Conservation (phyloP, 148 eudicot species). For the Arbutus unedo region DNA sequence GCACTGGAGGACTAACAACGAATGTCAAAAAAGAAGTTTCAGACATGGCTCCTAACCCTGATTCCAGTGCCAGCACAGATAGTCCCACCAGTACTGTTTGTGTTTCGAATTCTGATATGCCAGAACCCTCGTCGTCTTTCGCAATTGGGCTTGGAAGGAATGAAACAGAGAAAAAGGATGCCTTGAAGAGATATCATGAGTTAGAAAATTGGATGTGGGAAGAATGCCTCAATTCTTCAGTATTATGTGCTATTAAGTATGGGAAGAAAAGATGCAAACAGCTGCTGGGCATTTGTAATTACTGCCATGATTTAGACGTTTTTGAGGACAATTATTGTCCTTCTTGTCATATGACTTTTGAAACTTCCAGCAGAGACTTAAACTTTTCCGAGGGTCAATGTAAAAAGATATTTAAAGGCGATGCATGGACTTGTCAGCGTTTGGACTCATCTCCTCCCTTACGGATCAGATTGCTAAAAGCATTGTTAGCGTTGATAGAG, state of each 20-base stretch:
- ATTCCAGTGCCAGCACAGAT: constrained; percentile 30
- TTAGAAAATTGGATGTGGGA: constrained; percentile 81
- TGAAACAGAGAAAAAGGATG: constrained; percentile 41
- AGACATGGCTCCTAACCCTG: constrained; percentile 28
- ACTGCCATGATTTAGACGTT: constrained; percentile 45
- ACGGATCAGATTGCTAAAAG: constrained; percentile 68
- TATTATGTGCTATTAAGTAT: constrained; percentile 48
- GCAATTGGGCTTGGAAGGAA: constrained; percentile 48
- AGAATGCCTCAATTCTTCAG: constrained; percentile 50
- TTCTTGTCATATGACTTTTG: constrained; percentile 42
- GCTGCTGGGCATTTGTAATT: constrained; percentile 50
- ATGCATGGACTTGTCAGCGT: constrained; percentile 22
- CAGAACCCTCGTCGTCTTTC: constrained; percentile 51
- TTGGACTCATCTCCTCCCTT: constrained; percentile 38
- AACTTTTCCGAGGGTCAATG: constrained; percentile 43
- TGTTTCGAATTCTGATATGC: constrained; percentile 29
- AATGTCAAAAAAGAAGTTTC: constrained; percentile 34
- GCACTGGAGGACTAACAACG: constrained; percentile 17
- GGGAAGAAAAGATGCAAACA: constrained; percentile 50
- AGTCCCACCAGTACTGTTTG: constrained; percentile 38
- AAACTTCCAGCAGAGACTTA: constrained; percentile 20
- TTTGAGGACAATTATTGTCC: constrained; percentile 58
- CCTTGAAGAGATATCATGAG: constrained; percentile 46
- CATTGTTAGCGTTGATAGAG: constrained; percentile 58
- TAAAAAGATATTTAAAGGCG: constrained; percentile 36